Base-by-base conservation (phyloP, 164 flowering plant genomes). In the Berberis thunbergii region DNA sequence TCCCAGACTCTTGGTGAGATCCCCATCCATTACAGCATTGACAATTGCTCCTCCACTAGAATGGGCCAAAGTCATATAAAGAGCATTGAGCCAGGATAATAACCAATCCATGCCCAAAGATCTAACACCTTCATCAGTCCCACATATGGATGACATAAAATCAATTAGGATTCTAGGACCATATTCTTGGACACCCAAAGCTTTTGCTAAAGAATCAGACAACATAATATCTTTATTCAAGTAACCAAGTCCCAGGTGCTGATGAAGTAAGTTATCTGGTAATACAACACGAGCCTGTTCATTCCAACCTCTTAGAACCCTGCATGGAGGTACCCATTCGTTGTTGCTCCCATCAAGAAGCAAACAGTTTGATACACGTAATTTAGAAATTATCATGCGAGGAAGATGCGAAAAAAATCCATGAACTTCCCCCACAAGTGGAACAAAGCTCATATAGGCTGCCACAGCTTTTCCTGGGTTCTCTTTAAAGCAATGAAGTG, bases 381-480 rank as follows among this genome's bases (percentile, higher is more conserved):
- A 73, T 61, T 82, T 86, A 57, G 88, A 83, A 61, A 86, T 76
- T 67, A 94, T 87, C 86, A 83, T 70, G 41, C 84, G 87, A n/a
- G 99, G 93, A 73, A 94, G 88, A 64, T 79, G 73, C 44, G 93
- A 84, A 72, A 94, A 94, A 64, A 94, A 94, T 2, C 99, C 99
- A 71, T 91, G 96, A 60, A 94, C 96, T 76, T 94, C 99, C n/a
- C 97, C 96, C 2, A 78, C 71, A 64, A 94, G 88, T 4, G 99
- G 99, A 77, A 94, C 87, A 78, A 84, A 91, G 72, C 86, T 83
- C 97, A 94, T 82, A 61, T 76, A 94, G 42, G 85, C 85, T 13
- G 91, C 56, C 73, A 89, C 86, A 65, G 90, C 93, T 75, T 83
- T 91, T 59, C 85, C 97, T 2, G 77, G 89, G 69, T 68, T 74